phyloP scores from a whole-genome alignment of 192 early-diverging fungal species.

The Coemansia javaensis region DNA sequence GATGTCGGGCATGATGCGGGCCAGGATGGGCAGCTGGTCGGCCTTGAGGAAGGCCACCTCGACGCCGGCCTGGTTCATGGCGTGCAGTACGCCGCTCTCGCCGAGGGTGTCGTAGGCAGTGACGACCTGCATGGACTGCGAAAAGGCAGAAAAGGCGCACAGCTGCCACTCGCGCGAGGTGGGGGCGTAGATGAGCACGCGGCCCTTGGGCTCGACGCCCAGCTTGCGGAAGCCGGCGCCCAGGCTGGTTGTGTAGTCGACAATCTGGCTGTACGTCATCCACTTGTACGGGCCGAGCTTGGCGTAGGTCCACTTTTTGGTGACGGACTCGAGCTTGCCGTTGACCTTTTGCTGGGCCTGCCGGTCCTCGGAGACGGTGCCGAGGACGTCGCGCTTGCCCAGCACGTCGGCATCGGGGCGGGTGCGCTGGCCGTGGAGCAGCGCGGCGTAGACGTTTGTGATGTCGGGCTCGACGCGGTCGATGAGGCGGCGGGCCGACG shows the following conservation, averaged over 20 bases:
- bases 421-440: constrained; percentile 18
- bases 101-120: constrained; percentile 87
- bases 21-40: constrained; percentile 51
- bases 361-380: constrained; percentile 42
- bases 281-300: constrained; percentile 64
- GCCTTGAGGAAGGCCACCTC: constrained; percentile 62
- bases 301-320: constrained; percentile 87
- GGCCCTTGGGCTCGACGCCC: constrained; percentile 38
- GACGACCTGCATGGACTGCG: constrained; percentile 71
- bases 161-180: constrained; percentile 55
- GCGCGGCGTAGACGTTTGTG: constrained; percentile 29
- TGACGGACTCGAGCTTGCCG: constrained; percentile 54
- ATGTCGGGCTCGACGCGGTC: constrained; percentile 32
- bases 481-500: constrained; percentile 22
- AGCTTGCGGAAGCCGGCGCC: constrained; percentile 34
- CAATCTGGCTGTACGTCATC: constrained; percentile 38
- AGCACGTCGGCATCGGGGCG: constrained; percentile 14
- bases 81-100: constrained; percentile 77
- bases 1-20: constrained; percentile 21
- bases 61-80: constrained; percentile 84
- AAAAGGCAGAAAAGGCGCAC: constrained; percentile 32
- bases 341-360: constrained; percentile 38
- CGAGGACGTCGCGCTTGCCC: constrained; percentile 45
- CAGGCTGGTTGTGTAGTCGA: constrained; percentile 25
- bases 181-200: constrained; percentile 63